These are phyloP conservation scores for Alternaria burnsii DNA, from an alignment of 2,329 filamentous ascomycete species.

Conservation along the genomic window DNA sequence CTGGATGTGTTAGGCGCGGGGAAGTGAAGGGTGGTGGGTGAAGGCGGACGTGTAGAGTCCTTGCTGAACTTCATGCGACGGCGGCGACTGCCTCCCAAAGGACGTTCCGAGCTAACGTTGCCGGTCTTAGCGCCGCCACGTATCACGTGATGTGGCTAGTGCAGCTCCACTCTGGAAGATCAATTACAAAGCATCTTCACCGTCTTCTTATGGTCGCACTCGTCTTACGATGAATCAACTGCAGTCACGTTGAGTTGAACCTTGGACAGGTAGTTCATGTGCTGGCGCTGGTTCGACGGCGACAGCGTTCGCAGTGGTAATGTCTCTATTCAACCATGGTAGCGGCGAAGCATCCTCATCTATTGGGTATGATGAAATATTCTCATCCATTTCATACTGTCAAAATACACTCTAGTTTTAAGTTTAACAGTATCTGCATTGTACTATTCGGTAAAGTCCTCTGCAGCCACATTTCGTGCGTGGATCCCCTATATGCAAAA, in stretches of 20 bases:
- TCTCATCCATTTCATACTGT: neutral
- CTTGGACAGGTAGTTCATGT: neutral
- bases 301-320: neutral
- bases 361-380: neutral
- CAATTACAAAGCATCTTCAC: neutral
- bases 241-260: neutral
- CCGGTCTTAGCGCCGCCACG: slow-evolving; percentile 2
- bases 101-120: slow-evolving; percentile 13
- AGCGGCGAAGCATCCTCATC: neutral
- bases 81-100: slow-evolving; percentile 38
- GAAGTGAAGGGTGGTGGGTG: slow-evolving; percentile 12
- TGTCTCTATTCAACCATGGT: neutral
- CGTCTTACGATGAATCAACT: neutral
- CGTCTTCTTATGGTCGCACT: neutral
- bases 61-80: slow-evolving; percentile 33
- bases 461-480: too few relatives aligned
- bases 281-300: neutral
- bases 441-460: too few relatives aligned
- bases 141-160: neutral
- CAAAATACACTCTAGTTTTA: neutral
- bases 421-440: neutral
- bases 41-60: slow-evolving; percentile 25
- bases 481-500: too few relatives aligned
- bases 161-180: neutral
- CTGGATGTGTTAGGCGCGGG: slow-evolving; percentile 12